Percentiles rank a stretch among this genome's conserved stretches.
phyloP scores from a whole-genome alignment of 2,329 filamentous ascomycete genomes.

The Arthrobotrys conoides region DNA sequence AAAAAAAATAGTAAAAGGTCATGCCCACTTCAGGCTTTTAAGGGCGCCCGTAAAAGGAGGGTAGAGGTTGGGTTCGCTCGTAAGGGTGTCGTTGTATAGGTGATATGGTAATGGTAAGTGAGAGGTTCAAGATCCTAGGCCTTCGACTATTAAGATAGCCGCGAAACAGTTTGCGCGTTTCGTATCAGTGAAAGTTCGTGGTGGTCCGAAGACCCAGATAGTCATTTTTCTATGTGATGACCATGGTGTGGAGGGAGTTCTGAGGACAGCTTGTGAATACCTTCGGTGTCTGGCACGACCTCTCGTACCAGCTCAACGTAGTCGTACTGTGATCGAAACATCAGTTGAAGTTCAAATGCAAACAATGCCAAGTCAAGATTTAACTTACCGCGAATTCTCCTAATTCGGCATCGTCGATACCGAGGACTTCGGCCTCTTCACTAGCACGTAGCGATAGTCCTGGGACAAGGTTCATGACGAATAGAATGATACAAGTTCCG shows the following conservation, averaged over 20 bases:
- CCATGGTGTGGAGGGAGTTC: conserved; percentile 57
- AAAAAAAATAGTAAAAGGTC: conserved; percentile 28
- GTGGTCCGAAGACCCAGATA: conserved; percentile 61
- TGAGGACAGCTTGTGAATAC: conserved; percentile 63
- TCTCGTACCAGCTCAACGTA: conserved; percentile 87
- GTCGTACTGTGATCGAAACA: conserved; percentile 74
- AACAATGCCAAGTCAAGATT: background rate
- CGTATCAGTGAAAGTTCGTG: conserved; percentile 60
- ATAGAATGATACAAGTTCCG: conserved; percentile 82
- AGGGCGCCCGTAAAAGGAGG: background rate
- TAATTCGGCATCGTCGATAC: conserved; percentile 90
- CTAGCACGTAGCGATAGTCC: conserved; percentile 80
- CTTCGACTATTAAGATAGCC: conserved; percentile 58
- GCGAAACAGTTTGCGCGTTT: conserved; percentile 60
- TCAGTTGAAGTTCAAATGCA: conserved; percentile 32
- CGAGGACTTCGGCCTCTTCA: conserved; percentile 84
- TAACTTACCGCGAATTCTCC: conserved; percentile 84
- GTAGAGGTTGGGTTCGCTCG: conserved; percentile 11
- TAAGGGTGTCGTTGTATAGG: conserved; percentile 6
- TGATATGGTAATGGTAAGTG: background rate
- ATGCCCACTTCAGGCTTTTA: conserved; percentile 22
- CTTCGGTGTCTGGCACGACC: conserved; percentile 68
- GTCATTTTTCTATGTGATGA: conserved; percentile 61
- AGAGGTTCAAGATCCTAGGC: conserved; percentile 31
- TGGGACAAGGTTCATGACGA: conserved; percentile 83